These are phyloP conservation scores for Psilocybe azurescens DNA, from an alignment of 768 basidiomycete genomes.

Conservation along the genomic window DNA sequence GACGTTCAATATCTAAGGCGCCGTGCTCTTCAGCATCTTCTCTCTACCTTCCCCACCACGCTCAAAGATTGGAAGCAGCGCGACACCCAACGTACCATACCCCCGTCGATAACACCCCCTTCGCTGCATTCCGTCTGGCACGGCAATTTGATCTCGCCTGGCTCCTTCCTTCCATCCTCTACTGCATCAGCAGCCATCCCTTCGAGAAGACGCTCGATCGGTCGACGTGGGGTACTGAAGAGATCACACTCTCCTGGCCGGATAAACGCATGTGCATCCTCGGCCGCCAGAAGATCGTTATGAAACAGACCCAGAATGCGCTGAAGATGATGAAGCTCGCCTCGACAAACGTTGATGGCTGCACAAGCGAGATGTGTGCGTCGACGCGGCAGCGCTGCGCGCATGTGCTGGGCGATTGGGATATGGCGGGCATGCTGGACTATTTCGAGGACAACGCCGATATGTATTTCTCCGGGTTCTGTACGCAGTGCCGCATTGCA, in stretches of 20 bases:
- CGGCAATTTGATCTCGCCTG: conserved; percentile 39
- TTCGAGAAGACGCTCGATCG: conserved; percentile 42
- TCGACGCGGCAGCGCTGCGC: conserved; percentile 27
- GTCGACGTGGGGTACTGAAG: conserved; percentile 31
- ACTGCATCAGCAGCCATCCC: conserved; percentile 42
- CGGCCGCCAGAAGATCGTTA: conserved; percentile 32
- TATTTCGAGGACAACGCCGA: conserved; percentile 35
- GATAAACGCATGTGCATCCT: conserved; percentile 35
- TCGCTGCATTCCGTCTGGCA: conserved; percentile 39
- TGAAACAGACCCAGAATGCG: conserved; percentile 25
- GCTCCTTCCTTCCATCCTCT: conserved; percentile 40
- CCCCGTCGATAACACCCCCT: conserved; percentile 44
- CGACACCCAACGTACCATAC: conserved; percentile 39
- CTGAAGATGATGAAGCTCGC: conserved; percentile 19
- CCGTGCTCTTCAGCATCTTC: conserved; percentile 39
- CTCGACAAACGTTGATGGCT: conserved; percentile 8
- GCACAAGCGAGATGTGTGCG: conserved; percentile 21
- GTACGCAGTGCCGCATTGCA: conserved; percentile 23
- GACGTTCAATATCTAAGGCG: conserved; percentile 38
- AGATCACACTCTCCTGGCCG: conserved; percentile 26
- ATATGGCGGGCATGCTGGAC: conserved; percentile 37
- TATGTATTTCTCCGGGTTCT: conserved; percentile 28
- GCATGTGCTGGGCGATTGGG: conserved; percentile 32
- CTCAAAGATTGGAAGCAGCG: conserved; percentile 39
- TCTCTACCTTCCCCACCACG: conserved; percentile 40